Percentiles rank a stretch among this genome's conserved stretches.
phyloP scores from a whole-genome alignment of 1,284 basidiomycete species.

The Leccinum glutinopallens region DNA sequence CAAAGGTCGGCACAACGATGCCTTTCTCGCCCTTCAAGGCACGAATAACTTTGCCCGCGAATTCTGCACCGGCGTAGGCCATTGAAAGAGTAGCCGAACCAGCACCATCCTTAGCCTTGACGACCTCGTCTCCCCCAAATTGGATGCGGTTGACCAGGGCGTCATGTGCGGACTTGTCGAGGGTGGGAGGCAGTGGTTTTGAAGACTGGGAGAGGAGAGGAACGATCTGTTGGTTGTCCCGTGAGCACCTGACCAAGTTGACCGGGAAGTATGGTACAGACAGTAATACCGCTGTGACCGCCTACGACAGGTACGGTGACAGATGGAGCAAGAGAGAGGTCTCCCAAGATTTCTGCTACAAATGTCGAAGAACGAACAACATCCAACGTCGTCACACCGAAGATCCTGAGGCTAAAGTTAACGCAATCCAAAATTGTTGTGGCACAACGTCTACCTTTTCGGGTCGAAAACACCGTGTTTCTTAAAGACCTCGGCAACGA shows the following conservation, averaged over 20 bases:
- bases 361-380: conserved; percentile 97
- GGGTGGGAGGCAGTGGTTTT: conserved; percentile 54
- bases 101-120: conserved; percentile 89
- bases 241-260: conserved; percentile 6
- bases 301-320: conserved; percentile 91
- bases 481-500: conserved; percentile 95
- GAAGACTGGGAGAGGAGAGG: conserved; percentile 93
- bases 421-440: conserved; percentile 6
- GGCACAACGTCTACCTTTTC: conserved; percentile 60
- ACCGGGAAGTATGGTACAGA: conserved; percentile 35
- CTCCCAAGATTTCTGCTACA: conserved; percentile 79
- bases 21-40: conserved; percentile 90
- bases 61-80: conserved; percentile 90
- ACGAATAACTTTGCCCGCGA: conserved; percentile 77
- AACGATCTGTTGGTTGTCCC: conserved; percentile 67
- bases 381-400: conserved; percentile 98
- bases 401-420: conserved; percentile 58
- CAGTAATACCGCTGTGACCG: conserved; percentile 94
- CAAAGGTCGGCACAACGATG: conserved; percentile 83
- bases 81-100: conserved; percentile 89
- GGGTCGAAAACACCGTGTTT: conserved; percentile 90
- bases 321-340: conserved; percentile 62
- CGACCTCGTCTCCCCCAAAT: conserved; percentile 94
- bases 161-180: conserved; percentile 45
- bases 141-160: conserved; percentile 88